Conservation (phyloP, 371 early-diverging fungal genomes). For the Batkoa obscura region DNA sequence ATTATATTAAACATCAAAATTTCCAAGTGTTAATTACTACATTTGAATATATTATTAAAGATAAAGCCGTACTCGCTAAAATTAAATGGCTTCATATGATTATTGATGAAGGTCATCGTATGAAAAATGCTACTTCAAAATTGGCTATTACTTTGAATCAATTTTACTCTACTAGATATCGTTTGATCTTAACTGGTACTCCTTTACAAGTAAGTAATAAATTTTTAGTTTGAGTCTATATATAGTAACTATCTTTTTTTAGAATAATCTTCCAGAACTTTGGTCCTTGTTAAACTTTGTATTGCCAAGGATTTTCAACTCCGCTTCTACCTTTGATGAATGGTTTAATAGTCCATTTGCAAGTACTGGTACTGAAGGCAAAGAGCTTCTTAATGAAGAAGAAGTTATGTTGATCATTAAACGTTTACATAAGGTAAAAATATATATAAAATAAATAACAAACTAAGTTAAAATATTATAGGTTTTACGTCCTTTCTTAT, state of each 20-base stretch:
- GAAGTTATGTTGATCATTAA: slow-evolving; percentile 91
- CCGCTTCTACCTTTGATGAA: slow-evolving; percentile 89
- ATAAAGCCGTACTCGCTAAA: slow-evolving; percentile 59
- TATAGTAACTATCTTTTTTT: neutral
- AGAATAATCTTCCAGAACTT: slow-evolving; percentile 96
- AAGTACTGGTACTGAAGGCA: slow-evolving; percentile 64
- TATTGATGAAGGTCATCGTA: slow-evolving; percentile 98
- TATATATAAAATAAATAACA: neutral
- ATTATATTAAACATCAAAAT: slow-evolving; percentile 47
- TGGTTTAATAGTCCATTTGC: slow-evolving; percentile 97
- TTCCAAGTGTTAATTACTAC: slow-evolving; percentile 96
- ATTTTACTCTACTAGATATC: slow-evolving; percentile 71
- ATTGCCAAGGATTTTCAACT: slow-evolving; percentile 88
- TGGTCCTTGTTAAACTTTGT: slow-evolving; percentile 98
- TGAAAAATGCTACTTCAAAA: slow-evolving; percentile 91
- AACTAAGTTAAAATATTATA: slow-evolving; percentile 19
- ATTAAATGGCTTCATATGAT: slow-evolving; percentile 91
- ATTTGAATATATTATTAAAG: slow-evolving; percentile 94
- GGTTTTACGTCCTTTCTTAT: slow-evolving; percentile 81
- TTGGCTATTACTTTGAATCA: slow-evolving; percentile 64
- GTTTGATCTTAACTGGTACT: slow-evolving; percentile 96
- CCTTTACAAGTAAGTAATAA: slow-evolving; percentile 42
- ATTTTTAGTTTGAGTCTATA: slow-evolving; percentile 15
- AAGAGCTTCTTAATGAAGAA: slow-evolving; percentile 88
- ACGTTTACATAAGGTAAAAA: slow-evolving; percentile 92